Base-by-base conservation (phyloP, 1,284 basidiomycete genomes). In the Rhizopogon hawkerae region DNA sequence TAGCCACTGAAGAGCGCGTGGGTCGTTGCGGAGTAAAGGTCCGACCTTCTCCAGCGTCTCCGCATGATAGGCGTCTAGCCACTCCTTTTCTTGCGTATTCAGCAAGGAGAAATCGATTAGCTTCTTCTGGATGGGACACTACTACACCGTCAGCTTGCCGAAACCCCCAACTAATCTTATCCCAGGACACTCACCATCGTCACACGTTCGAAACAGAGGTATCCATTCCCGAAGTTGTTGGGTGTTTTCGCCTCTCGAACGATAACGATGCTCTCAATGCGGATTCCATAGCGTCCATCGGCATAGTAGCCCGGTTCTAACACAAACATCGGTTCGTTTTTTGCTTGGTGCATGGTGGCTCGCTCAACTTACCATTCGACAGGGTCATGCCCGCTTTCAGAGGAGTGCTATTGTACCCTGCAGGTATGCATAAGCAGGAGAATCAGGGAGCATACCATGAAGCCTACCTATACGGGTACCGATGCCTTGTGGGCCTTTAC, bases 241-340 rank as follows among this genome's bases (percentile, higher is more conserved):
- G 75, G 79, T 1, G 91, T 93, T 52, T 83, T 66, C 5, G 71
- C 83, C 35, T 84, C 76, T 51, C 77, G 76, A 6, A 94, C 85
- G 24, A 92, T 72, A 13, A 93, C 81, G 37, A 95, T 76, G 63
- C 83, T 92, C 70, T 98, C 95, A 58, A 96, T 93, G 2, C 95
- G 83, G 57, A 98, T 92, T 2, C 95, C 95, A 63, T 87, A 98
- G 51, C 79, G 73, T 4, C 93, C 95, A 59, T 97, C 93, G 13
- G 83, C 82, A 66, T 97, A 96, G 67, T 91, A 98, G 2, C 92
- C 95, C 0, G 95, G 95, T 60, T 98, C 83, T 80, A 54, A 8
- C 33, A 5, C 6, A 11, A 14, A 46, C 3, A 13, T 31, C 13
- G 50, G 35, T 21, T 10, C 9, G 16, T 13, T 34, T 16, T 16